A percentile compares a stretch with the other conserved stretches of the same genome.
These are phyloP conservation scores for Lactifluus volemus DNA, from an alignment of 768 basidiomycete genomes.

Conservation along the genomic window DNA sequence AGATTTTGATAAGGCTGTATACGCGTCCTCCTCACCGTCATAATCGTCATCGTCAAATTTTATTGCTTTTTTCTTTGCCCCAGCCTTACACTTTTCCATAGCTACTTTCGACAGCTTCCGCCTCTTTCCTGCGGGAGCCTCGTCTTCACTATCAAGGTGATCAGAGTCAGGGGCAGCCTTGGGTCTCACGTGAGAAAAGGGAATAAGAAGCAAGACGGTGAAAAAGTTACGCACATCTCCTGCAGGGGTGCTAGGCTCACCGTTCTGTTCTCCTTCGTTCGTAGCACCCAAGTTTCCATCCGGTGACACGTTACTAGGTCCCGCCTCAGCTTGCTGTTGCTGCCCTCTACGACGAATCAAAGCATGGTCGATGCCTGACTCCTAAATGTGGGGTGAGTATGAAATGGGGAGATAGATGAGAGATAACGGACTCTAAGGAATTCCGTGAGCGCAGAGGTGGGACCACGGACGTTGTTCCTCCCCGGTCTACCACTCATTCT, in stretches of 20 bases:
- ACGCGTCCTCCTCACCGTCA: slow-evolving; percentile 56
- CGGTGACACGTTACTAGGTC: slow-evolving; percentile 31
- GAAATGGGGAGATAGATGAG: too few relatives aligned
- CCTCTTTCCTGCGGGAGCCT: slow-evolving; percentile 18
- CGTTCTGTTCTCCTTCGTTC: slow-evolving; percentile 19
- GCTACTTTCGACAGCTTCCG: slow-evolving; percentile 19
- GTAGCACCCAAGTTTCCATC: slow-evolving; percentile 12
- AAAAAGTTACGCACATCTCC: background rate
- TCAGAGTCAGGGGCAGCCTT: slow-evolving; percentile 19
- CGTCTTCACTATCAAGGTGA: slow-evolving; percentile 8
- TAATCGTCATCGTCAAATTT: slow-evolving; percentile 37
- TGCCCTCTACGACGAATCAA: slow-evolving; percentile 33
- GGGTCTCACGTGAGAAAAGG: background rate
- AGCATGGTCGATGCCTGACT: slow-evolving; percentile 42
- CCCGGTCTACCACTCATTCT: slow-evolving; percentile 2
- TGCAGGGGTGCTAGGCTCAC: slow-evolving; percentile 11
- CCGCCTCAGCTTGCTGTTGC: slow-evolving; percentile 34
- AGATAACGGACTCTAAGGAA: slow-evolving; percentile 53
- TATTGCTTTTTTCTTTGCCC: slow-evolving; percentile 19
- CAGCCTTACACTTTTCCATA: slow-evolving; percentile 27
- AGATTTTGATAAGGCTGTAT: slow-evolving; percentile 50
- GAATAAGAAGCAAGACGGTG: too few relatives aligned
- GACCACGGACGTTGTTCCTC: slow-evolving; percentile 62
- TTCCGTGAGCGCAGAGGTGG: slow-evolving; percentile 76
- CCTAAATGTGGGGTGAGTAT: slow-evolving; percentile 25